Conservation (phyloP, 805 yeast species). For the Nakazawaea ishiwadae region DNA sequence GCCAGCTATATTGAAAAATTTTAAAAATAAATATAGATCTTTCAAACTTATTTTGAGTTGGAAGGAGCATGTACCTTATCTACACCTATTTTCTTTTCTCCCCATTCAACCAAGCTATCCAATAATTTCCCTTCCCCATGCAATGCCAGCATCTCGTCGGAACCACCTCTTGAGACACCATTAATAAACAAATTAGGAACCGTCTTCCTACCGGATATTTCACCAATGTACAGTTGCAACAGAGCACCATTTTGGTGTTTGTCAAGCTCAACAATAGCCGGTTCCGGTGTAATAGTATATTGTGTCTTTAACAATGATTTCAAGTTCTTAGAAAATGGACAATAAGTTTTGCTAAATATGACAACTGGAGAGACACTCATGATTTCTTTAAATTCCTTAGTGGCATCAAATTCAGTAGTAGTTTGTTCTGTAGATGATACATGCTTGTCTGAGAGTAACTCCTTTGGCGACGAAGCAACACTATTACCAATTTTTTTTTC, state of each 20-base stretch:
- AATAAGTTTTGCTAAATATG: conserved; percentile 54
- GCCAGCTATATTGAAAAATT: no score
- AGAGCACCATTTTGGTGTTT: conserved; percentile 69
- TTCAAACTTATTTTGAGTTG: conserved; percentile 28
- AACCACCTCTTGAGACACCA: conserved; percentile 79
- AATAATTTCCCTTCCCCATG: conserved; percentile 55
- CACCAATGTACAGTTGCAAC: conserved; percentile 67
- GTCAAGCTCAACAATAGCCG: conserved; percentile 77
- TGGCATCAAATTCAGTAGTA: conserved; percentile 37
- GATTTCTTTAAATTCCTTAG: conserved; percentile 50
- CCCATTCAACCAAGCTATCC: conserved; percentile 56
- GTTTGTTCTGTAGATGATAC: neutral
- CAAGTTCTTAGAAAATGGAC: conserved; percentile 75
- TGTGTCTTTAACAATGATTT: conserved; percentile 60
- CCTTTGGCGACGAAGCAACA: conserved; percentile 6
- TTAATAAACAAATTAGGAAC: conserved; percentile 87
- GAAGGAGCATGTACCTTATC: conserved; percentile 54
- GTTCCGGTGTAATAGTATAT: conserved; percentile 70
- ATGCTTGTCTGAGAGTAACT: conserved; percentile 13
- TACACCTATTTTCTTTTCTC: conserved; percentile 45
- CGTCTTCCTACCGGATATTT: conserved; percentile 71
- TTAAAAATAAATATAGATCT: no score
- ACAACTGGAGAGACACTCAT: conserved; percentile 61
- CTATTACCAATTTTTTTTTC: neutral
- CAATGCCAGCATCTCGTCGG: conserved; percentile 68